phyloP scores from a whole-genome alignment of 129 eudicot genomes.

The Calendula officinalis region DNA sequence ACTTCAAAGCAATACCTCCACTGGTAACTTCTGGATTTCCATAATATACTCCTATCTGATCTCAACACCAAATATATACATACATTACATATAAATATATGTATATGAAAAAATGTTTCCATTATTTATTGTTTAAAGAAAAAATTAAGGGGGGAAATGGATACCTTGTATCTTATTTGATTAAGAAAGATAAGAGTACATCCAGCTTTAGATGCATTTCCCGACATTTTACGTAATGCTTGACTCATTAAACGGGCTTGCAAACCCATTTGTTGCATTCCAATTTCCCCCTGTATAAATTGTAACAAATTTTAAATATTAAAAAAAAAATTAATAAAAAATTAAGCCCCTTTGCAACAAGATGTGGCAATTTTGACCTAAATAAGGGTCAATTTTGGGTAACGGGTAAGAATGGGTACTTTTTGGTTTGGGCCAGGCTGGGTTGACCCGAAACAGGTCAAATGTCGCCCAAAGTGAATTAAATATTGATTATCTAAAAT shows the following conservation, averaged over 20 bases:
- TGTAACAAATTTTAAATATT: not conserved
- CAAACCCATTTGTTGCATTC: slow-evolving; percentile 99
- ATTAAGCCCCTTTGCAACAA: not conserved
- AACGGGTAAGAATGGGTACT: not conserved
- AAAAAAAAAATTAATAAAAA: not conserved
- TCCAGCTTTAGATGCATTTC: slow-evolving; percentile 99
- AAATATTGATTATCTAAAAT: too few species aligned
- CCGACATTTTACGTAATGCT: slow-evolving; percentile 98
- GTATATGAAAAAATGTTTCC: slow-evolving; percentile 10
- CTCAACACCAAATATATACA: not conserved
- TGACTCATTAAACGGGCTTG: slow-evolving; percentile 99
- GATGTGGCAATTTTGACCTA: slow-evolving; percentile 3
- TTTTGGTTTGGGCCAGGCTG: not conserved
- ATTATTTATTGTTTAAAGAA: not conserved
- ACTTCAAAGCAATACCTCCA: slow-evolving; percentile 98
- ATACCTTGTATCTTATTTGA: slow-evolving; percentile 97
- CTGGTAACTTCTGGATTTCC: slow-evolving; percentile 99
- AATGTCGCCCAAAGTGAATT: not conserved
- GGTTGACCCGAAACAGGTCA: not conserved
- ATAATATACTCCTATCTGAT: slow-evolving; percentile 94
- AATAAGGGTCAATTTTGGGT: not conserved
- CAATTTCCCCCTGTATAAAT: slow-evolving; percentile 78
- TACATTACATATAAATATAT: not conserved
- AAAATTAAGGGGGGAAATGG: not conserved
- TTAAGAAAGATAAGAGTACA: slow-evolving; percentile 95